Evolutionary conservation across 1,139 yeast genomes (phyloP).

Genomic region (Pichia sp.): DNA sequence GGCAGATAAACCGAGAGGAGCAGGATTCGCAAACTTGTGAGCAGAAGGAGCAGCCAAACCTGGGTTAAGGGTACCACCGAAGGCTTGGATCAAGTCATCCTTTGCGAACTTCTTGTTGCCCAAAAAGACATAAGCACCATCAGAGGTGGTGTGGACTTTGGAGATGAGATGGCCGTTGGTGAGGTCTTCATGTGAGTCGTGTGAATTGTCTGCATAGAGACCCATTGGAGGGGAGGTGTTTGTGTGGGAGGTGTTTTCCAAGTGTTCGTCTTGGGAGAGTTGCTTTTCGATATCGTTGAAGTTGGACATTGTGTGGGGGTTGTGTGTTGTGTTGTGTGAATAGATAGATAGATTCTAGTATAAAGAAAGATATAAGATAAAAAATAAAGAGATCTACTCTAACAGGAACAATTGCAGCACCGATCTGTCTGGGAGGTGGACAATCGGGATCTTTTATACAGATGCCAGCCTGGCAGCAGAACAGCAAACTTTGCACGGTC

Average conservation of each 20-base stretch:
- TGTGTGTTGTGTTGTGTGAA: neutral
- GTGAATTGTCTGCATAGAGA: conserved; percentile 18
- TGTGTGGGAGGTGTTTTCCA: conserved; percentile 16
- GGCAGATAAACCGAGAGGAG: conserved; percentile 82
- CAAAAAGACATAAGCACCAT: conserved; percentile 60
- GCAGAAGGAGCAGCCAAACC: conserved; percentile 64
- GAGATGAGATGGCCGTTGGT: conserved; percentile 17
- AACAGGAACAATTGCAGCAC: too few species aligned
- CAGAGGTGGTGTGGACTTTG: conserved; percentile 27
- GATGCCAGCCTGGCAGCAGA: too few species aligned
- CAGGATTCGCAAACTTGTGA: conserved; percentile 81
- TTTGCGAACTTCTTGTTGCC: conserved; percentile 71
- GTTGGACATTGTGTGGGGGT: conserved; percentile 14
- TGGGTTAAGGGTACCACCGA: conserved; percentile 71
- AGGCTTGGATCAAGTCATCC: conserved; percentile 62
- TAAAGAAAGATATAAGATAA: too few species aligned
- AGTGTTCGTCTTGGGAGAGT: conserved; percentile 25
- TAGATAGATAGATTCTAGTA: too few species aligned
- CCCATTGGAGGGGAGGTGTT: conserved; percentile 17
- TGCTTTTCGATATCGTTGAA: conserved; percentile 30
- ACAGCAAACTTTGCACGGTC: neutral
- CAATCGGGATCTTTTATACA: too few species aligned
- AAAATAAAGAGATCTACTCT: too few species aligned
- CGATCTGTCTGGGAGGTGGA: too few species aligned
- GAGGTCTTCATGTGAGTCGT: conserved; percentile 8